These are phyloP conservation scores for Pseudevernia furfuracea DNA, from an alignment of 495 filamentous ascomycete species.

Conservation along the genomic window DNA sequence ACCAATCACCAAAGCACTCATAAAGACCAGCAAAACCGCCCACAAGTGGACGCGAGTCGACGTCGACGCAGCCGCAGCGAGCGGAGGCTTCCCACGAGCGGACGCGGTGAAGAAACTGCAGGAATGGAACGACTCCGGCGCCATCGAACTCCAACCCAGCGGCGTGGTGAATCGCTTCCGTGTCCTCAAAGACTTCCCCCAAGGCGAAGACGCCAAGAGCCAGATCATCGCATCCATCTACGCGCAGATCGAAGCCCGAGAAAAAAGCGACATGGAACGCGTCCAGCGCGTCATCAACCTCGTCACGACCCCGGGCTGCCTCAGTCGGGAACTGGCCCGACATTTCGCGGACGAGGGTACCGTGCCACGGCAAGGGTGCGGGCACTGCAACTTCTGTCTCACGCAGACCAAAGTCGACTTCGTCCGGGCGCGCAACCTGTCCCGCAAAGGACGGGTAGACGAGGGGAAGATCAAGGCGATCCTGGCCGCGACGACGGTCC, in stretches of 20 bases:
- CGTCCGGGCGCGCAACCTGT: background rate
- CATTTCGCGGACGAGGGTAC: slow-evolving; percentile 49
- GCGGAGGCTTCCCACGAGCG: slow-evolving; percentile 27
- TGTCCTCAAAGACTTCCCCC: slow-evolving; percentile 40
- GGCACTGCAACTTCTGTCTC: slow-evolving; percentile 46
- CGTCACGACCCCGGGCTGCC: slow-evolving; percentile 32
- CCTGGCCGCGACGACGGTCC: slow-evolving; percentile 32
- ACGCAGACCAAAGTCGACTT: slow-evolving; percentile 35
- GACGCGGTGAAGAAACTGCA: slow-evolving; percentile 45
- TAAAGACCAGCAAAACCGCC: slow-evolving; percentile 26
- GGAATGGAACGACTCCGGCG: slow-evolving; percentile 36
- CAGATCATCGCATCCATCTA: slow-evolving; percentile 39
- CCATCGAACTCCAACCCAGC: slow-evolving; percentile 40
- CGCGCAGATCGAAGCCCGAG: slow-evolving; percentile 39
- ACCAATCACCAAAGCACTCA: slow-evolving; percentile 33
- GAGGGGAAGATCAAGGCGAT: slow-evolving; percentile 35
- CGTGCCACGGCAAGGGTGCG: slow-evolving; percentile 36
- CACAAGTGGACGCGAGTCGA: slow-evolving; percentile 38
- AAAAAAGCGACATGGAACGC: slow-evolving; percentile 42
- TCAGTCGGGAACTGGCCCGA: slow-evolving; percentile 35
- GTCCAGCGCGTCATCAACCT: slow-evolving; percentile 42
- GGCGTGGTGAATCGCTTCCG: slow-evolving; percentile 45
- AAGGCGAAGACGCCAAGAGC: slow-evolving; percentile 31
- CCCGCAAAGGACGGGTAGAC: slow-evolving; percentile 23
- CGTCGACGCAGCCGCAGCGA: slow-evolving; percentile 31